Conservation (phyloP, 177 flowering plant species). For the Tripterygium wilfordii region DNA sequence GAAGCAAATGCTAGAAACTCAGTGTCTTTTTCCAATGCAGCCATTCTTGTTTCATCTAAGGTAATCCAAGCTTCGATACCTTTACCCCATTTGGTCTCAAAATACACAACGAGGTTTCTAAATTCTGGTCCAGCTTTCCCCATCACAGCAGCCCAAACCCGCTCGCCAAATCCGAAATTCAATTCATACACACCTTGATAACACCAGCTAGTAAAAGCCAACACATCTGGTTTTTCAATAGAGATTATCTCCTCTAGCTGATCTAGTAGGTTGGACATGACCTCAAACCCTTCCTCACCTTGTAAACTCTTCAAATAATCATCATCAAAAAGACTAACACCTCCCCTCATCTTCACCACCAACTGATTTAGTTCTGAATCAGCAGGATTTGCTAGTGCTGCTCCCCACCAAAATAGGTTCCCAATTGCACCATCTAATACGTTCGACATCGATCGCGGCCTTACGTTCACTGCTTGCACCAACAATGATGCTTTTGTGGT, state of each 20-base stretch:
- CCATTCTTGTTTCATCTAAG: neutral
- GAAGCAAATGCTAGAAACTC: conserved; percentile 5
- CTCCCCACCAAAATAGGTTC: conserved; percentile 3
- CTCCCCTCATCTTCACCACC: neutral
- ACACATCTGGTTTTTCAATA: neutral
- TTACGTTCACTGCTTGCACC: conserved; percentile 1
- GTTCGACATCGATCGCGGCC: neutral
- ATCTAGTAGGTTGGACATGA: neutral
- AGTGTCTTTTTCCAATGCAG: neutral
- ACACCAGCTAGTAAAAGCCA: neutral
- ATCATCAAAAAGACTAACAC: neutral
- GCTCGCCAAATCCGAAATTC: conserved; percentile 3
- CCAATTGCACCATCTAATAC: neutral
- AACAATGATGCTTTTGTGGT: neutral
- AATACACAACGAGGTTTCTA: neutral
- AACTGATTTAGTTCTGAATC: neutral
- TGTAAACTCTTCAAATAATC: neutral
- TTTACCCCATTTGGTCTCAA: neutral
- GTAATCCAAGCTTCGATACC: conserved; percentile 3
- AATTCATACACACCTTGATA: neutral
- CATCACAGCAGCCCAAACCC: neutral
- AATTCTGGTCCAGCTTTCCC: neutral
- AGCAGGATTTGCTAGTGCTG: neutral
- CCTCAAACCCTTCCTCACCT: neutral
- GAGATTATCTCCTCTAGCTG: neutral